phyloP scores from a whole-genome alignment of 2,329 filamentous ascomycete genomes.

The Aureobasidium melanogenum region DNA sequence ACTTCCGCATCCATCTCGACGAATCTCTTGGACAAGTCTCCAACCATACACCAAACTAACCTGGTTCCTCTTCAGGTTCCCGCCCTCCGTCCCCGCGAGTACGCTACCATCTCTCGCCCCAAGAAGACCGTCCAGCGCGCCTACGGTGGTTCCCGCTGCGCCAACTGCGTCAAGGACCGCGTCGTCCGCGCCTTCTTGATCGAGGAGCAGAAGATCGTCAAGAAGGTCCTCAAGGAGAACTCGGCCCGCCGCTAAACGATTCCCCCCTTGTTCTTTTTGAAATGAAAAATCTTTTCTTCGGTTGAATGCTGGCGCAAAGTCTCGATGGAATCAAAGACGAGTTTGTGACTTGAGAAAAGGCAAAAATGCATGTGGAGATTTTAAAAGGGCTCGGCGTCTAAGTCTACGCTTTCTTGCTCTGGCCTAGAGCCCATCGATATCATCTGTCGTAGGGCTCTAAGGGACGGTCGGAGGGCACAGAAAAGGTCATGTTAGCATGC shows the following conservation, averaged over 20 bases:
- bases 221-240: conserved; percentile 98
- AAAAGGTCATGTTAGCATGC: conserved; percentile 14
- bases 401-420: conserved; percentile 7
- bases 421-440: background rate
- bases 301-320: conserved; percentile 12
- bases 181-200: conserved; percentile 98
- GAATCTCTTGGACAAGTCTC: conserved; percentile 10
- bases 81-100: conserved; percentile 96
- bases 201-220: conserved; percentile 99
- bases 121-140: conserved; percentile 99
- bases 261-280: conserved; percentile 6
- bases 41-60: background rate
- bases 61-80: conserved; percentile 55
- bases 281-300: conserved; percentile 14
- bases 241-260: conserved; percentile 28
- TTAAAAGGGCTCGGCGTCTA: conserved; percentile 10
- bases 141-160: conserved; percentile 97
- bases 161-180: conserved; percentile 96
- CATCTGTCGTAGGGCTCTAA: background rate
- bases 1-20: background rate
- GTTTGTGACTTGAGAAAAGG: conserved; percentile 10
- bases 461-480: conserved; percentile 9
- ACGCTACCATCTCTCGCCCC: conserved; percentile 91
- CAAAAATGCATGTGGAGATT: conserved; percentile 12
- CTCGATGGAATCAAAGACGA: conserved; percentile 4